Base-by-base conservation (phyloP, 306 rosid species). In the Amphicarpaea edgeworthii region DNA sequence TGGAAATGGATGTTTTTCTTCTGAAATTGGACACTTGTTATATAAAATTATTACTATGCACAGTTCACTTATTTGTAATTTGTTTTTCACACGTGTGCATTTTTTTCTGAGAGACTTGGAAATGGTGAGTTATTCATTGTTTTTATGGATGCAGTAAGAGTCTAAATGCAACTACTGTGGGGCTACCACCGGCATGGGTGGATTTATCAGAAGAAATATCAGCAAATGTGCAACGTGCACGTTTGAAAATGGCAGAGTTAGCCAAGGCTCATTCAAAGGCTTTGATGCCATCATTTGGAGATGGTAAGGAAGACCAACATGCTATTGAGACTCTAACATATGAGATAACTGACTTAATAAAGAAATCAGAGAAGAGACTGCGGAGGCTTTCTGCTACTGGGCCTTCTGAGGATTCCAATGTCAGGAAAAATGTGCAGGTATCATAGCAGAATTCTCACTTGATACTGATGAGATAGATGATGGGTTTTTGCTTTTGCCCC, bases 361-460 rank as follows among this genome's bases (percentile, higher is more conserved):
- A 82, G 89, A 88, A 77, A 78, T 96, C 99, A 8, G 97, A 96
- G 86, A 92, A 73, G 92, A 79, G 83, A 53, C 83, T 96, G 68
- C 92, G 86, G 83, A 89, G 81, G 77, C 93, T 96, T 73, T 83
- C 96, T 73, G 93, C 96, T 16, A 70, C 85, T 59, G 96, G 99
- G 23, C 98, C 97, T 80, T 90, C 96, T 10, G 98, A 96, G 86
- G 99, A 96, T 86, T 90, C 98, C 62, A 89, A 87, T 81, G 85
- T 92, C 82, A 88, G 98, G 83, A 96, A 96, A 84, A 96, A 96
- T 42, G 98, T 96, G 67, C 99, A 96, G 98, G 99, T 96, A 90
- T 65, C 69, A 73, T 38, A 66, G 74, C 76, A 26, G 63, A 81
- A 40, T 43, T 32, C 55, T 57, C 23, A 37, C 37, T 43, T 68